Base-by-base conservation (phyloP, 441 rosid species). In the Jatropha podagrica region DNA sequence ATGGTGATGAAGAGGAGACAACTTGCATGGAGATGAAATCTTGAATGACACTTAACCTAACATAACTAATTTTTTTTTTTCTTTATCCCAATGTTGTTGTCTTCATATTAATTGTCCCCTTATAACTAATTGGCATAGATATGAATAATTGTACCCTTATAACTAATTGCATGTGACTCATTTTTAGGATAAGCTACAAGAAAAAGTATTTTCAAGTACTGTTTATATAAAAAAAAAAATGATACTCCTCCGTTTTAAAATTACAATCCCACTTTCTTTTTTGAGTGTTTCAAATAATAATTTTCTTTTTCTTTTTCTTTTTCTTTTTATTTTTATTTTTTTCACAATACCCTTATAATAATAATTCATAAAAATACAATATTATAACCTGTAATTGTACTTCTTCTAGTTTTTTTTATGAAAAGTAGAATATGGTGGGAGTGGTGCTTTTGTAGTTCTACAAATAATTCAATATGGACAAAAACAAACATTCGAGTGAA, bases 51-150 rank as follows among this genome's bases (percentile, higher is more conserved):
- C 41, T 20, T 77, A 79, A 85, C 88, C 85, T 80, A 85, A 84
- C 87, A 76, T 56, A 2, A 40, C 76, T 13, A 9, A 5, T 27
- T 63, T 1, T 23, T 23, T n/a, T 11, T 20, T 52, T 62, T 80
- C 10, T 75, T 52, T 72, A 76, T 85, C 86, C 79, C 88, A 65
- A 82, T 82, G 87, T 86, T 59, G 20, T 85, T 90, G 92, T 87
- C 85, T 68, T 44, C 37, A 68, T 83, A 55, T 83, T 66, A 51
- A 59, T 23, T 23, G 23, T 23, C 23, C 23, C 23, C 23, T 23
- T 23, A 23, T 23, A 0, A 23, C 23, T 66, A 51, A 59, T 84
- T 73, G 85, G 79, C 82, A 77, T 71, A 4, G 3, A 78, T 72
- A 55, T 74, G 49, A 64, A 73, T 80, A 20, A 80, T 71, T 83